Evolutionary conservation across 768 basidiomycete species (phyloP).

Genomic region (Agaricus sinodeliciosus): DNA sequence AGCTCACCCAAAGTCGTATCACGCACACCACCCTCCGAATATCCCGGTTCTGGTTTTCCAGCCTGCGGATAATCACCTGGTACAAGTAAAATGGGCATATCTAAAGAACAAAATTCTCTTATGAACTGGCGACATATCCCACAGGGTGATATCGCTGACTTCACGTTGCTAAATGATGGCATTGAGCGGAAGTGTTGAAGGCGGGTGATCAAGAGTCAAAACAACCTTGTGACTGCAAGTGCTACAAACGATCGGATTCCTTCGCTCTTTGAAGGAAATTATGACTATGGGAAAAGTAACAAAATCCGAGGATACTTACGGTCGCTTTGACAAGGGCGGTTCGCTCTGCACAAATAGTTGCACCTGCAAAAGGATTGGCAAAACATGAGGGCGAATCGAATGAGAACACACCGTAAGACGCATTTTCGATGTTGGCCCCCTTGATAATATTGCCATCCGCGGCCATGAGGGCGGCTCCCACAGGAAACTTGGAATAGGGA

Average conservation of each 20-base stretch:
- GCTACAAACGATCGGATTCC: conserved; percentile 65
- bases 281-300: neutral
- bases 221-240: conserved; percentile 76
- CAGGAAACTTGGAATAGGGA: conserved; percentile 88
- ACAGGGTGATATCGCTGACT: conserved; percentile 70
- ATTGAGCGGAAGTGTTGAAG: neutral
- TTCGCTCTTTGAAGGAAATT: conserved; percentile 57
- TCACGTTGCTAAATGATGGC: conserved; percentile 51
- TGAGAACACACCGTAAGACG: conserved; percentile 67
- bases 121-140: conserved; percentile 92
- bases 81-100: conserved; percentile 69
- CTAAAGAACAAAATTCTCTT: conserved; percentile 74
- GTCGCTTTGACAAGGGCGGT: conserved; percentile 94
- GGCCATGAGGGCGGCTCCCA: conserved; percentile 81
- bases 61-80: conserved; percentile 53
- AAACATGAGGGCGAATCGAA: neutral
- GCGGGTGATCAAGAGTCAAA: conserved; percentile 7
- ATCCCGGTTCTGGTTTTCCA: conserved; percentile 27
- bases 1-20: conserved; percentile 68
- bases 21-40: conserved; percentile 45
- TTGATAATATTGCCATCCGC: conserved; percentile 66
- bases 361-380: conserved; percentile 43
- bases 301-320: conserved; percentile 37
- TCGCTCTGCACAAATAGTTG: conserved; percentile 88
- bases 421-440: conserved; percentile 93